A percentile compares a stretch with the other conserved stretches of the same genome.
These are phyloP conservation scores for Durusdinium trenchii DNA, from an alignment of 73 alveolate genomes.

Conservation along the genomic window DNA sequence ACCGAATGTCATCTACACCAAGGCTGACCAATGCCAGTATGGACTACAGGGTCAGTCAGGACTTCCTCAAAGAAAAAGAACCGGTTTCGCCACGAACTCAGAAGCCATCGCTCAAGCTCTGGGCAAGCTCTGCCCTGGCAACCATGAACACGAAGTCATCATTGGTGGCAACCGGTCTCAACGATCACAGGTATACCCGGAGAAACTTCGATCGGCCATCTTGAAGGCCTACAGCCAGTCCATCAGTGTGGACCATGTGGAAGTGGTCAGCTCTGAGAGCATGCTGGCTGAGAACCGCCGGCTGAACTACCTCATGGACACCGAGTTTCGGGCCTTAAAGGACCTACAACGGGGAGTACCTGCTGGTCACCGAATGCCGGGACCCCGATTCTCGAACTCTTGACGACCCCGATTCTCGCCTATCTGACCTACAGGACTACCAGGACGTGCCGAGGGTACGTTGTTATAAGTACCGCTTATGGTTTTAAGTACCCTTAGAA, in stretches of 20 bases:
- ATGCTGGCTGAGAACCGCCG: no score
- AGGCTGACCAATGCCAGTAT: neutral
- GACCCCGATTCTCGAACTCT: no score
- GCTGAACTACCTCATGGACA: no score
- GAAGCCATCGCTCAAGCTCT: neutral
- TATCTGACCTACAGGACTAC: no score
- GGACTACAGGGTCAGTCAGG: neutral
- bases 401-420: no score
- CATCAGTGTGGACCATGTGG: no score
- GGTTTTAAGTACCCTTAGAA: neutral
- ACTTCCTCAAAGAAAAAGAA: neutral
- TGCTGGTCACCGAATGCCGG: no score
- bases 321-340: no score
- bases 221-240: no score
- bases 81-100: neutral
- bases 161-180: neutral
- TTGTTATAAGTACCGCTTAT: neutral
- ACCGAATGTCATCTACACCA: neutral
- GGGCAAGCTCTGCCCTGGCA: neutral
- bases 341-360: no score
- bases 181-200: neutral
- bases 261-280: no score
- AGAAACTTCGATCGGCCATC: no score
- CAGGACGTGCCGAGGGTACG: constrained; percentile 30
- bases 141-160: neutral